Evolutionary conservation across 371 early-diverging fungal genomes (phyloP), one percentile per base, ranked within the genome.

Genomic region (Smittium culicis): DNA sequence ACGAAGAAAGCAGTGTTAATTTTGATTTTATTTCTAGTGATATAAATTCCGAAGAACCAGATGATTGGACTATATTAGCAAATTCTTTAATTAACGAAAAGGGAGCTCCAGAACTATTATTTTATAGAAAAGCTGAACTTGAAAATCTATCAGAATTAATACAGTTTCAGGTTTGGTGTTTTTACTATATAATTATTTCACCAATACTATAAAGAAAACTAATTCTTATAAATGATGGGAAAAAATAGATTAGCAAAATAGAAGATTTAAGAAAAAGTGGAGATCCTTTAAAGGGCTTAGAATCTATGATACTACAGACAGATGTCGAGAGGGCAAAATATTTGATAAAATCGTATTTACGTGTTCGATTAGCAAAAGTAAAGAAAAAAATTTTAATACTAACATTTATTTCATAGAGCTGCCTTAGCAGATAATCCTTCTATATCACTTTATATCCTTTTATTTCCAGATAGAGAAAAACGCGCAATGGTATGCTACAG

Each of bases 281-380:
- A 8, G 59, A 66, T 66, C 24, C 71, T 24, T 74, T 74, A 34
- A 65, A 45, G 27, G 71, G 72, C 32, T 75, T 89, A 58, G 71
- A 83, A 0, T 79, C 79, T 24, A 85, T 87, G 70, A 66, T 92
- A 17, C 84, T 85, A 64, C 84, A 86, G 68, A 88, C 87, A 54
- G 93, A 93, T 71, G 81, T 90, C 31, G 92, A 93, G 72, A 80
- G 92, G 16, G 80, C 90, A 54, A 88, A 87, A 72, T 93, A 85
- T 72, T 66, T 91, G 0, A 70, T 93, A 1, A 77, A 85, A 64
- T 85, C 85, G 66, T 91, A 91, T 73, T 71, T 91, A 56, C 71
- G 90, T 30, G 78, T 85, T 34, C 74, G 93, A 70, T 71, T 91
- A 66, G 73, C 29, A 64, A 64, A 64, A 27, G 65, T 64, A 24